Evolutionary conservation across 306 rosid species (phyloP).

Genomic region (Heteromeles arbutifolia): DNA sequence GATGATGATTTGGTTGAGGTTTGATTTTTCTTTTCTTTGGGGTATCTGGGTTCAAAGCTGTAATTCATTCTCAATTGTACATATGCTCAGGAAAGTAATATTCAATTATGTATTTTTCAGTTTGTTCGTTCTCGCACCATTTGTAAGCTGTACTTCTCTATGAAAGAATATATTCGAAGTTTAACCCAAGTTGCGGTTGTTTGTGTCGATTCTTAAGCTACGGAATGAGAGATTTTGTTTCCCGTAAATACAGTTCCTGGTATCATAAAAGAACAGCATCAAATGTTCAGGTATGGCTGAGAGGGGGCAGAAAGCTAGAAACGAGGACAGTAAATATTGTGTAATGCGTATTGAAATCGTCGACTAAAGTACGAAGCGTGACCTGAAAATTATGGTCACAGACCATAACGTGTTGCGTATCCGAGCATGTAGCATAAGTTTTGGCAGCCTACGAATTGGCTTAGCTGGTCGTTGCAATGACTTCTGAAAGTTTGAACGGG

Average conservation of each 20-base stretch:
- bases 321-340: neutral
- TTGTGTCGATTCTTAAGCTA: neutral
- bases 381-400: slow-evolving; percentile 1
- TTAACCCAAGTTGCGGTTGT: neutral
- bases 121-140: neutral
- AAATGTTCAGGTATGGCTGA: neutral
- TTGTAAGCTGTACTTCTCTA: neutral
- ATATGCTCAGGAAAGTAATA: slow-evolving; percentile 10
- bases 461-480: neutral
- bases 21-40: slow-evolving; percentile 12
- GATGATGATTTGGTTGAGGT: slow-evolving; percentile 68
- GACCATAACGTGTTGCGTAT: neutral
- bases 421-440: neutral
- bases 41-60: neutral
- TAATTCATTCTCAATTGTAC: slow-evolving; percentile 29
- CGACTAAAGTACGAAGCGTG: neutral
- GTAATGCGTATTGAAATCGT: neutral
- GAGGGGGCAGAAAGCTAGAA: neutral
- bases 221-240: too few relatives aligned
- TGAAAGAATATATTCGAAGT: neutral
- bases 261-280: neutral
- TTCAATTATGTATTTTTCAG: neutral
- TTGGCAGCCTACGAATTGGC: slow-evolving; percentile 11
- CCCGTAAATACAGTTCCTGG: neutral
- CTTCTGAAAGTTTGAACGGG: slow-evolving; percentile 1